Conservation (phyloP, 371 early-diverging fungal genomes). For the Apophysomyces trapeziformis region DNA sequence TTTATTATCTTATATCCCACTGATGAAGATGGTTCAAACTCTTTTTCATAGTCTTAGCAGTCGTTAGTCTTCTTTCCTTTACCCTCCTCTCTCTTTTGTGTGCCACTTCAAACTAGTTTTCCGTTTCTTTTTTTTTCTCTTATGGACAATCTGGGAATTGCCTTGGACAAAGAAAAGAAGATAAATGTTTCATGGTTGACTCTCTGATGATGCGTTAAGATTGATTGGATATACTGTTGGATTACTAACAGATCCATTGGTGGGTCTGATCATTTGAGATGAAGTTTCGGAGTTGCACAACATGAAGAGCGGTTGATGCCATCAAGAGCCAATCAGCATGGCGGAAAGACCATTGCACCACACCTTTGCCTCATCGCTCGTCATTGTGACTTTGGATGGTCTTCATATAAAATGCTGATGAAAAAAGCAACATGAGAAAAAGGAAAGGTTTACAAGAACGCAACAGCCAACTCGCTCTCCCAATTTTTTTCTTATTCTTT, state of each 20-base stretch:
- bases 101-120: no score
- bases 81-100: no score
- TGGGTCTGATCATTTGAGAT: not conserved
- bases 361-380: constrained; percentile 17
- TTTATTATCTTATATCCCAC: constrained; percentile 33
- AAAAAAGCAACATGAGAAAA: not conserved
- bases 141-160: no score
- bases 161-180: no score
- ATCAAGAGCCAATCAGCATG: constrained; percentile 13
- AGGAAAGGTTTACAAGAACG: constrained; percentile 1
- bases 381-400: constrained; percentile 8
- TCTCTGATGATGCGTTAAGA: no score
- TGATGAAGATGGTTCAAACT: constrained; percentile 18
- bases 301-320: constrained; percentile 1
- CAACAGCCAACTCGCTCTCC: no score
- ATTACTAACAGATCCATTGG: not conserved
- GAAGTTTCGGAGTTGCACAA: constrained; percentile 8
- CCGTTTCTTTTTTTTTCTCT: no score
- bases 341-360: constrained; percentile 1
- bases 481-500: not conserved
- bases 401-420: not conserved
- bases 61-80: no score
- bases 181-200: no score
- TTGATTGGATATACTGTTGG: no score
- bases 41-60: not conserved